These are phyloP conservation scores for Lentinula boryana DNA, from an alignment of 768 basidiomycete species.

Conservation along the genomic window DNA sequence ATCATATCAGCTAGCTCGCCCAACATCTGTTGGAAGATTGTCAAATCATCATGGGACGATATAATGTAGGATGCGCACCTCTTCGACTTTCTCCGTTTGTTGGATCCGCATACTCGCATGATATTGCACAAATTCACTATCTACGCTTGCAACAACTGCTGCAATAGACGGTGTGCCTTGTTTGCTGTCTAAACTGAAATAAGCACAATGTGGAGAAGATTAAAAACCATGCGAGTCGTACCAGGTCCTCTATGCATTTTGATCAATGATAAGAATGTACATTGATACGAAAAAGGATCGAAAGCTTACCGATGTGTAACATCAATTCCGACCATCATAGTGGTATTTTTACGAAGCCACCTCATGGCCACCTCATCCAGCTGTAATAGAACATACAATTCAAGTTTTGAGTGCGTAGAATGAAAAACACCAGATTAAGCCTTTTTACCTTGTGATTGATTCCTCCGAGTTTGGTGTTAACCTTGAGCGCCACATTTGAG, in stretches of 20 bases:
- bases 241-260: not conserved
- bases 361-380: constrained; percentile 48
- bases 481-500: constrained; percentile 76
- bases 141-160: constrained; percentile 75
- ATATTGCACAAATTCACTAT: constrained; percentile 66
- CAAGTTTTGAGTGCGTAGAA: not conserved
- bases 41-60: not conserved
- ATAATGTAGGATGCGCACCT: constrained; percentile 20
- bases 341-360: constrained; percentile 62
- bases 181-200: constrained; percentile 46
- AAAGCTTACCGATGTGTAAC: constrained; percentile 58
- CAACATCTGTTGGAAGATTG: constrained; percentile 53
- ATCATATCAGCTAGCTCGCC: constrained; percentile 62
- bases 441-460: constrained; percentile 57
- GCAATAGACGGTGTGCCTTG: constrained; percentile 79
- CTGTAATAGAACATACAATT: constrained; percentile 18
- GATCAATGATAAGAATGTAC: not conserved
- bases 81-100: constrained; percentile 34
- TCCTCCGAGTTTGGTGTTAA: constrained; percentile 81
- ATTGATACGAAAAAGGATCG: not conserved
- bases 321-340: constrained; percentile 85
- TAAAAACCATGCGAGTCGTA: not conserved
- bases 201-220: not conserved
- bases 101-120: constrained; percentile 73
- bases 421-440: not conserved